phyloP scores from a whole-genome alignment of 2,329 filamentous ascomycete species.

The Nigrospora sphaerica region DNA sequence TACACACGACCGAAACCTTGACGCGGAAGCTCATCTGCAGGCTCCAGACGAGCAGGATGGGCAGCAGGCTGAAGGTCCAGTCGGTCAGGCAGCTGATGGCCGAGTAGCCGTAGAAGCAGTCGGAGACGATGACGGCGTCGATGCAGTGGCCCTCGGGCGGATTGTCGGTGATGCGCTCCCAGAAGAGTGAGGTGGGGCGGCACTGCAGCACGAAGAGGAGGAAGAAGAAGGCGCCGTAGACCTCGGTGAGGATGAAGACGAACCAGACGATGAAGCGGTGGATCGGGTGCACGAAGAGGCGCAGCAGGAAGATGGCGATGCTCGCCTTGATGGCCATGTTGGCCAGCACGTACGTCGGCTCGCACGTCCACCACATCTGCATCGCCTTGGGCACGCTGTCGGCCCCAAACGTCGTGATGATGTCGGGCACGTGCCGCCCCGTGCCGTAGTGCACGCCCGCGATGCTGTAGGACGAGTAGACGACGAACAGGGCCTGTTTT shows the following conservation, averaged over 20 bases:
- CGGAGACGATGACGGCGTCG: constrained; percentile 15
- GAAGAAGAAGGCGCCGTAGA: constrained; percentile 28
- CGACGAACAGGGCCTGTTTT: constrained; percentile 12
- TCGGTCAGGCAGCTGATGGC: constrained; percentile 29
- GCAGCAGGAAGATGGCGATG: constrained; percentile 30
- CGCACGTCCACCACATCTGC: constrained; percentile 33
- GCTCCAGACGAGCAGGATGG: constrained; percentile 32
- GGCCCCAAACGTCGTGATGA: not conserved
- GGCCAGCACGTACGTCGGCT: constrained; percentile 30
- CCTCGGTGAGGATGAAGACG: constrained; percentile 18
- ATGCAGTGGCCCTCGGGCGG: constrained; percentile 23
- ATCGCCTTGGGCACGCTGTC: constrained; percentile 17
- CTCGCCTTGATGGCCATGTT: constrained; percentile 29
- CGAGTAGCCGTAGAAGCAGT: constrained; percentile 28
- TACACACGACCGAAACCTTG: constrained; percentile 26
- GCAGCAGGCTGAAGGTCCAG: constrained; percentile 31
- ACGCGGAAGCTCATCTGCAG: constrained; percentile 30
- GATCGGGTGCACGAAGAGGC: constrained; percentile 20
- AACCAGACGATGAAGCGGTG: constrained; percentile 25
- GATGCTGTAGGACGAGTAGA: constrained; percentile 18
- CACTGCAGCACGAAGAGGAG: constrained; percentile 33
- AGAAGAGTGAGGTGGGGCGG: constrained; percentile 29
- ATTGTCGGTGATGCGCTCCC: constrained; percentile 21
- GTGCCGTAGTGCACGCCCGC: constrained; percentile 20
- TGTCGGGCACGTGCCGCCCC: constrained; percentile 13